Evolutionary conservation across 192 early-diverging fungal species (phyloP).

Genomic region (Chytriomyces sp.): DNA sequence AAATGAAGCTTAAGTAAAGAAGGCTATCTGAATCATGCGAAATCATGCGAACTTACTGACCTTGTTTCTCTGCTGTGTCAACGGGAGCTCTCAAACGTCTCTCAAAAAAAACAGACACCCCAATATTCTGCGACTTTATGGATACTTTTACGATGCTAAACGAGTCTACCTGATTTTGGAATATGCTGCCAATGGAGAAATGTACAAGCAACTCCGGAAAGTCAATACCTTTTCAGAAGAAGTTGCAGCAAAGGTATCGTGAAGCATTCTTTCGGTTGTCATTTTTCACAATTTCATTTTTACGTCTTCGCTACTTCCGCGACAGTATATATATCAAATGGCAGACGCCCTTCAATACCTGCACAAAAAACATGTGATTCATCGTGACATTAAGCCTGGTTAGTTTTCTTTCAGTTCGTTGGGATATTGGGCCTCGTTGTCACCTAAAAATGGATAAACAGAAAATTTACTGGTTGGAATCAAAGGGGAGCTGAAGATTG

Average conservation of each 20-base stretch:
- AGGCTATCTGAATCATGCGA: too few relatives aligned
- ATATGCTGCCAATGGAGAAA: conserved; percentile 91
- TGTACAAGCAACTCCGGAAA: conserved; percentile 83
- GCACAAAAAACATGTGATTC: conserved; percentile 89
- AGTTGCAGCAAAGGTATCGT: conserved; percentile 67
- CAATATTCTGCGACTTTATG: conserved; percentile 92
- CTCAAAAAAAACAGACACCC: conserved; percentile 62
- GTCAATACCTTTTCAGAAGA: conserved; percentile 72
- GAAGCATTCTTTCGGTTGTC: conserved; percentile 7
- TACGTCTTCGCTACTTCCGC: background rate
- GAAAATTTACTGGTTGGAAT: conserved; percentile 89
- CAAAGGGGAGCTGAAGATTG: conserved; percentile 90
- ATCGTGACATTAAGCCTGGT: conserved; percentile 93
- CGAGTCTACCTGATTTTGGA: conserved; percentile 93
- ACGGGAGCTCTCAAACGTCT: background rate
- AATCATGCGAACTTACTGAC: conserved; percentile 2
- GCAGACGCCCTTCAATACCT: conserved; percentile 82
- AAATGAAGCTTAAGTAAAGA: too few relatives aligned
- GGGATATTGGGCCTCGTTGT: background rate
- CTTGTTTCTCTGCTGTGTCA: background rate
- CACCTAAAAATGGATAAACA: background rate
- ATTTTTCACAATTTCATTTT: background rate
- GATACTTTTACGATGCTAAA: conserved; percentile 94
- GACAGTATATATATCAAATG: conserved; percentile 87
- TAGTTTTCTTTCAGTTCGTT: background rate